phyloP scores from a whole-genome alignment of 768 basidiomycete species.

The Boletus rubropictus region DNA sequence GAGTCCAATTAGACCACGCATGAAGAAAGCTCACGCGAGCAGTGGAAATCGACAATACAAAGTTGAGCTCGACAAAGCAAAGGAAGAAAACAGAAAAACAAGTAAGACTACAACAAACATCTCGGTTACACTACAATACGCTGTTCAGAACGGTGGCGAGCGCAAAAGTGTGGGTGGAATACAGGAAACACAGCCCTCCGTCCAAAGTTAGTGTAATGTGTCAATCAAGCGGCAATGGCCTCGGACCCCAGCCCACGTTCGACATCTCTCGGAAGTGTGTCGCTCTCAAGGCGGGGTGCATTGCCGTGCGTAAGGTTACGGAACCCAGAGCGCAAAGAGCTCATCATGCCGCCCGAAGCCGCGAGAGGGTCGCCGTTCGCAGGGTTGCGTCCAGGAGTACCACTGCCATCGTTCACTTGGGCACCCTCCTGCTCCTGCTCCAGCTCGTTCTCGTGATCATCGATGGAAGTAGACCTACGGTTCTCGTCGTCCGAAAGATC shows the following conservation, averaged over 20 bases:
- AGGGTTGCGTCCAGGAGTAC: background rate
- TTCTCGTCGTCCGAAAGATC: constrained; percentile 32
- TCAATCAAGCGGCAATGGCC: constrained; percentile 8
- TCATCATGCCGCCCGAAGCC: constrained; percentile 18
- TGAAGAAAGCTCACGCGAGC: too few relatives aligned
- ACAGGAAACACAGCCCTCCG: background rate
- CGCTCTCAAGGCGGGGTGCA: constrained; percentile 16
- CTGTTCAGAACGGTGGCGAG: background rate
- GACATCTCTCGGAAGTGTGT: constrained; percentile 27
- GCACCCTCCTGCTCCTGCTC: constrained; percentile 15
- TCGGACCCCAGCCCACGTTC: constrained; percentile 21
- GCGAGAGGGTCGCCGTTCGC: constrained; percentile 11
- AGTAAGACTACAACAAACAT: too few relatives aligned
- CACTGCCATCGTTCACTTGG: background rate
- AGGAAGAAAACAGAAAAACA: background rate
- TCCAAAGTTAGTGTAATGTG: background rate
- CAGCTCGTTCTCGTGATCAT: constrained; percentile 23
- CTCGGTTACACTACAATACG: background rate
- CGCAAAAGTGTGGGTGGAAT: background rate
- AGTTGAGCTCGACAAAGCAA: background rate
- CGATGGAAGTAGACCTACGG: constrained; percentile 22
- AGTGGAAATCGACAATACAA: too few relatives aligned
- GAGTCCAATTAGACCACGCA: too few relatives aligned
- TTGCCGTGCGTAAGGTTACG: constrained; percentile 21
- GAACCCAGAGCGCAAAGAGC: constrained; percentile 22